Evolutionary conservation across 2,329 filamentous ascomycete genomes (phyloP), one percentile per base, ranked within the genome.

Genomic region (Neonectria hederae): DNA sequence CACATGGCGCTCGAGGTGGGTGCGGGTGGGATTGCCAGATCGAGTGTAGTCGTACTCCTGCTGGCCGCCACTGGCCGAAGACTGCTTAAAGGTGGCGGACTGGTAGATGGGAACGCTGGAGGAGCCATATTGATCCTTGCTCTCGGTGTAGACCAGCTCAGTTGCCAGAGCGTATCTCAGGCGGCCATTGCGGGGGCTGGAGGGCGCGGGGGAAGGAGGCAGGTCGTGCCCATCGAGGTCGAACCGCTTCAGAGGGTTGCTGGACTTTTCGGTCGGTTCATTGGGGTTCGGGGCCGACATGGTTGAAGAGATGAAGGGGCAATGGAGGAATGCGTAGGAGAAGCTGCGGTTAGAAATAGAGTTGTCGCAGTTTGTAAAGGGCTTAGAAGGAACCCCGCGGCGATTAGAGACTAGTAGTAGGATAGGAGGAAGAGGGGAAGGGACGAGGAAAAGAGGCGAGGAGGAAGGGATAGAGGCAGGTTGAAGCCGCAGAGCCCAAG

Each of bases 21-120:
- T 97, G 69, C 96, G 89, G 63, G 96, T 99, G 19, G 96, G 96
- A 78, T 99, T 99, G 61, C 96, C 96, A 38, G 94, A 98, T 66
- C 97, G 92, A 65, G 96, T 98, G 83, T 99, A 99, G 83, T 99
- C 96, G 81, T 98, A 99, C 80, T 98, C 94, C 76, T 88, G 84
- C 71, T 89, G 92, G 65, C 93, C 93, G 64, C 92, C 93, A 49
- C 81, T 86, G 67, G 92, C 91, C 19, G 91, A 93, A 22, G 87
- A 88, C 81, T 98, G 96, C 83, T 99, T 99, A 85, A 99, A 99
- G 40, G 96, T 99, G 53, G 96, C 97, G 53, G 93, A 97, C 86
- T 97, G 96, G 81, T 99, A 99, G 76, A 99, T 98, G 58, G 96
- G 96, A 74, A 97, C 91, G 79, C 94, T 98, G 73, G 93, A 97